Evolutionary conservation across 2,329 filamentous ascomycete genomes (phyloP), one percentile per base, ranked within the genome.

Genomic region (Clarireedia homoeocarpa): DNA sequence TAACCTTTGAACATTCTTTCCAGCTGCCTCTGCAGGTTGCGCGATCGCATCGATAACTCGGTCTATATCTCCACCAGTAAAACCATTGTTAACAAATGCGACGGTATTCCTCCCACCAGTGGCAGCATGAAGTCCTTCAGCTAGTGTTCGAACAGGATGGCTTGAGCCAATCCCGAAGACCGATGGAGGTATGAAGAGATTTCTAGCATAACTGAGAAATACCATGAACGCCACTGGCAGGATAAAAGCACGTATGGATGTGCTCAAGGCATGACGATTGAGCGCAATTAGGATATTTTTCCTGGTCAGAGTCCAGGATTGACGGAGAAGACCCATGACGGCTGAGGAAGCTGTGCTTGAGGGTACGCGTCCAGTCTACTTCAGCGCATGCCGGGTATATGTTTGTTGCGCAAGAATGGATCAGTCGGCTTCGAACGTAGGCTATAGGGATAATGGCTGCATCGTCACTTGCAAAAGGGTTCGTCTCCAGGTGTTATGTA

Each of bases 161-260:
- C 82, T 70, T 0, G 76, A 68, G 46, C 85, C 87, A 61, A 96
- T 83, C 46, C 91, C 91, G 65, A 80, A 95, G 3, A 78, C 73
- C 0, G 87, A 86, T 1, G 88, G 86, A 1, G 89, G 86, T 3
- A 91, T 81, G 65, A 95, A 92, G 60, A 96, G 81, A 69, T 91
- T 91, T 63, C 88, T 85, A 15, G 89, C 86, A 69, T 87, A 92
- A 53, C 75, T 80, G 58, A 86, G 76, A 64, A 86, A 83, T 23
- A 77, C 71, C 42, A 80, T 77, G 51, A 86, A 71, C 46, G 79
- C 66, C 34, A 86, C 71, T 2, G 84, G 84, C 1, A 86, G 73
- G 20, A 85, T 40, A 50, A 86, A 77, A 5, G 82, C 79, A 63
- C 82, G 80, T 59, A 82, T 71, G 46, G 77, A 57, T 2, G 81